Percentiles rank a stretch among this genome's conserved stretches.
phyloP scores from a whole-genome alignment of 2,329 filamentous ascomycete species.

The Trematosphaeria pertusa region DNA sequence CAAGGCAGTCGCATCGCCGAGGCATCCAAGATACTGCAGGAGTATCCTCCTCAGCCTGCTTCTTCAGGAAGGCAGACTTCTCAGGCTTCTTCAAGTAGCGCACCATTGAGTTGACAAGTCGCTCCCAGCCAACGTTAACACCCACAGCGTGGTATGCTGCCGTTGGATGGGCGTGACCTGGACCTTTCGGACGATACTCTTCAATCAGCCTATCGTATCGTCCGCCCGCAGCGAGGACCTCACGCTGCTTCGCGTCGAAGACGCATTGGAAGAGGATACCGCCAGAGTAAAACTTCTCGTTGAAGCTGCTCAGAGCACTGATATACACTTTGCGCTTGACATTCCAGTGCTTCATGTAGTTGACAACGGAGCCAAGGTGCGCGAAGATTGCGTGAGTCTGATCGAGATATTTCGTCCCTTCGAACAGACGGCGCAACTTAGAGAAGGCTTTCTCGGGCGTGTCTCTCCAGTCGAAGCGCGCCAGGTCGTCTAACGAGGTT shows the following conservation, averaged over 20 bases:
- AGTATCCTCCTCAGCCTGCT: conserved; percentile 66
- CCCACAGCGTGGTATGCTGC: conserved; percentile 78
- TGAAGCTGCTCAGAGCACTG: conserved; percentile 84
- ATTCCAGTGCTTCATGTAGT: conserved; percentile 77
- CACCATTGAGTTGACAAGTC: conserved; percentile 69
- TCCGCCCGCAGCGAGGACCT: conserved; percentile 92
- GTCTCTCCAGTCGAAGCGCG: conserved; percentile 87
- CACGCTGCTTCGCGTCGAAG: conserved; percentile 79
- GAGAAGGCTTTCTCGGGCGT: conserved; percentile 76
- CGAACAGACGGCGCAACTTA: conserved; percentile 63
- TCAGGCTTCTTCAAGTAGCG: conserved; percentile 58
- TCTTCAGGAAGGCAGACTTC: conserved; percentile 68
- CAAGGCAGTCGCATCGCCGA: conserved; percentile 80
- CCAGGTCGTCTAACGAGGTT: conserved; percentile 88
- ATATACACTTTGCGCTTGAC: conserved; percentile 82
- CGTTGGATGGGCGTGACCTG: conserved; percentile 56
- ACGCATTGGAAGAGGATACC: conserved; percentile 91
- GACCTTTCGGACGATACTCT: conserved; percentile 76
- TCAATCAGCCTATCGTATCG: conserved; percentile 90
- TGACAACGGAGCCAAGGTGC: conserved; percentile 79
- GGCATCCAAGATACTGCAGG: conserved; percentile 46
- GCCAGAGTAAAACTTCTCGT: conserved; percentile 83
- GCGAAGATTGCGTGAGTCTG: conserved; percentile 66
- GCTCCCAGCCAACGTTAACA: conserved; percentile 89
- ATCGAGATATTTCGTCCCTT: conserved; percentile 60